Evolutionary conservation across 1,284 basidiomycete species (phyloP), one percentile per base, ranked within the genome.

Genomic region (Erythrobasidium hasegawianum): DNA sequence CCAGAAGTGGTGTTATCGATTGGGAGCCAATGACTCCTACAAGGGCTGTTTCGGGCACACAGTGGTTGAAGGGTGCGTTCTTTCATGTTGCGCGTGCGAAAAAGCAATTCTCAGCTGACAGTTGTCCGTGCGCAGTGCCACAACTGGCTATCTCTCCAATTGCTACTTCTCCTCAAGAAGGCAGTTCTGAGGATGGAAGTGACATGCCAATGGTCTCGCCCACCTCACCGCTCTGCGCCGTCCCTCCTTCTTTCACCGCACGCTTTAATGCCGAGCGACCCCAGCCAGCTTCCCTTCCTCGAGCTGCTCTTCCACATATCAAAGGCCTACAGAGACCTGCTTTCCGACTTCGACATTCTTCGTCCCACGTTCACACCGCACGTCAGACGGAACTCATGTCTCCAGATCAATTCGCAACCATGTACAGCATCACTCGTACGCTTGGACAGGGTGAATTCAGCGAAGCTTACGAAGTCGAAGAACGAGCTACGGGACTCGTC

Each of bases 381-480:
- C 64, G 71, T 1, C 69, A 71, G 39, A 71, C 59, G 39, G 71
- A 73, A 52, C 38, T 70, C 29, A 26, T 56, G 8, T 68, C 67
- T 14, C 65, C 68, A 47, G 69, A 69, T 27, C 82, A 83, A 49
- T 90, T 90, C 70, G 86, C 87, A 74, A 83, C 82, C 57, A 85
- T 88, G 50, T 97, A 96, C 76, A 82, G 86, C 26, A 86, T 89
- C 67, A 80, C 90, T 33, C 87, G 90, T 66, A 85, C 87, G 72
- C 82, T 97, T 18, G 96, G 96, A 3, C 86, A 87, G 64, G 96
- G 96, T 16, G 91, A 95, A 74, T 98, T 97, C 79, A 93, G 92
- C 45, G 88, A 89, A 72, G 95, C 93, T 13, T 86, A 94, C 78
- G 95, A 93, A 79, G 95, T 92, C 7, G 83, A 85, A 69, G 84